Conservation (phyloP, 2,329 filamentous ascomycete genomes). For the Aspergillus felis region DNA sequence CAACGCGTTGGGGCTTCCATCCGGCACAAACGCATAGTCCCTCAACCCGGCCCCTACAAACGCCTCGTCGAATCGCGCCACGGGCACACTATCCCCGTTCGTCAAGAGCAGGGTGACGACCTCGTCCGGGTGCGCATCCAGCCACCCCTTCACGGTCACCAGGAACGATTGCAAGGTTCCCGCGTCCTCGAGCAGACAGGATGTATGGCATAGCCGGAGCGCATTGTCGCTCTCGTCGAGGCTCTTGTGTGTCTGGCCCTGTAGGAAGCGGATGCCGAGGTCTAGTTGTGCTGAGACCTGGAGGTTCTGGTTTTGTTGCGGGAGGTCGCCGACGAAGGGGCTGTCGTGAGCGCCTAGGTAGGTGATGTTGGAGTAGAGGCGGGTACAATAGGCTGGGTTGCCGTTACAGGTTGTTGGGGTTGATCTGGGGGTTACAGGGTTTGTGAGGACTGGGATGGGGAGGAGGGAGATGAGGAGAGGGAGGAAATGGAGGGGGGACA, state of each 20-base stretch:
- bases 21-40: slow-evolving; percentile 36
- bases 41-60: slow-evolving; percentile 31
- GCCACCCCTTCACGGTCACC: slow-evolving; percentile 56
- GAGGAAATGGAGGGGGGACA: slow-evolving; percentile 1
- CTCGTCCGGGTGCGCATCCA: slow-evolving; percentile 56
- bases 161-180: slow-evolving; percentile 57
- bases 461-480: slow-evolving; percentile 5
- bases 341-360: slow-evolving; percentile 63
- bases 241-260: slow-evolving; percentile 58
- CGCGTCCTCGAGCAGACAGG: slow-evolving; percentile 56
- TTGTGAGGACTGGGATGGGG: slow-evolving; percentile 6
- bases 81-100: slow-evolving; percentile 50
- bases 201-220: slow-evolving; percentile 62
- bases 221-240: slow-evolving; percentile 42
- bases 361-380: slow-evolving; percentile 58
- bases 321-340: slow-evolving; percentile 56
- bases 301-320: slow-evolving; percentile 58
- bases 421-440: background rate
- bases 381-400: slow-evolving; percentile 51
- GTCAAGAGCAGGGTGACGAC: slow-evolving; percentile 62
- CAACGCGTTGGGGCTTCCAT: slow-evolving; percentile 23
- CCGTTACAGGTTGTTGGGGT: slow-evolving; percentile 53
- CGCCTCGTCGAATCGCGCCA: slow-evolving; percentile 30
- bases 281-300: slow-evolving; percentile 56
- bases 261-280: slow-evolving; percentile 60